A percentile compares a stretch with the other conserved stretches of the same genome.
phyloP scores from a whole-genome alignment of 1,284 basidiomycete species.

The Ceratobasidium sp. region DNA sequence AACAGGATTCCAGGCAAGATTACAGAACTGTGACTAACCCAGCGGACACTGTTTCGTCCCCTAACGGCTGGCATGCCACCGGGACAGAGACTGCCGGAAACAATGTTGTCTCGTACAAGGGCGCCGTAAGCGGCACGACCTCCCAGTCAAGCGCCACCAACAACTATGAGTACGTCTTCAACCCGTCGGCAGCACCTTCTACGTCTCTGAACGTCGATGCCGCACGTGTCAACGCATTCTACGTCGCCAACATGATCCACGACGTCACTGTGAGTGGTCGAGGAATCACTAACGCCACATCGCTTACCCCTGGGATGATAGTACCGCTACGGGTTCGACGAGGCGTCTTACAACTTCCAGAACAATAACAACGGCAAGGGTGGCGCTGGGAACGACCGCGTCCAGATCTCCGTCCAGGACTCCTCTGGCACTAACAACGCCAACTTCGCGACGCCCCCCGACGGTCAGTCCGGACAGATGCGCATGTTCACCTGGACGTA shows the following conservation, averaged over 20 bases:
- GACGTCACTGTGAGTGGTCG: slow-evolving; percentile 13
- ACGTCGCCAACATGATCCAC: slow-evolving; percentile 46
- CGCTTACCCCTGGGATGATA: background rate
- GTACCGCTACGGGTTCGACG: slow-evolving; percentile 49
- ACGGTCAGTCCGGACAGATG: slow-evolving; percentile 44
- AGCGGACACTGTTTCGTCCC: slow-evolving; percentile 46
- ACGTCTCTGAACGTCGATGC: slow-evolving; percentile 40
- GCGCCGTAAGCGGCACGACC: slow-evolving; percentile 28
- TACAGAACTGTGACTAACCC: slow-evolving; percentile 45
- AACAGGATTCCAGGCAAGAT: slow-evolving; percentile 35
- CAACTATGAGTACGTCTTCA: slow-evolving; percentile 45
- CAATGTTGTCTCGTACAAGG: slow-evolving; percentile 47
- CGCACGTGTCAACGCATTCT: slow-evolving; percentile 47
- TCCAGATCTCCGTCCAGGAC: slow-evolving; percentile 47
- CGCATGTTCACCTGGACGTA: slow-evolving; percentile 46
- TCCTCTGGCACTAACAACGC: slow-evolving; percentile 48
- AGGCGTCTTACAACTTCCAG: slow-evolving; percentile 50
- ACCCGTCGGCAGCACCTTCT: slow-evolving; percentile 11
- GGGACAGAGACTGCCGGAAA: slow-evolving; percentile 42
- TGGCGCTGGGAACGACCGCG: slow-evolving; percentile 45
- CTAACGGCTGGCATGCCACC: slow-evolving; percentile 49
- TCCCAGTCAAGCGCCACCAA: background rate
- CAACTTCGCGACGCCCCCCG: slow-evolving; percentile 46
- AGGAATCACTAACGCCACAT: no score
- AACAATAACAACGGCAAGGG: slow-evolving; percentile 48